Conservation (phyloP, 345 rosid species). For the Hibiscus mutabilis region DNA sequence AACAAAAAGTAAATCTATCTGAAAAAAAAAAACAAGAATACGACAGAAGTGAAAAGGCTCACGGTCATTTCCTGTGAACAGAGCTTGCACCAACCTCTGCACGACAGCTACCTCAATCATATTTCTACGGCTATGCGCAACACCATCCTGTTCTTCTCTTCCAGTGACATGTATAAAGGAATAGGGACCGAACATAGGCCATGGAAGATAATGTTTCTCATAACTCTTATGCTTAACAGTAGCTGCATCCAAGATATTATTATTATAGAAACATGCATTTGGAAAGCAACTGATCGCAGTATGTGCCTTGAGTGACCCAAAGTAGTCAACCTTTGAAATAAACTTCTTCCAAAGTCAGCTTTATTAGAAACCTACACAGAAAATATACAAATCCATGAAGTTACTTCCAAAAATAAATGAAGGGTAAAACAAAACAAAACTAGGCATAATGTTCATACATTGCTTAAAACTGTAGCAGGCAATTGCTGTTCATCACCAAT, state of each 20-base stretch:
- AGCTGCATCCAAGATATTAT: slow-evolving; percentile 37
- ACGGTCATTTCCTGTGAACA: not conserved
- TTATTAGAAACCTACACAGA: slow-evolving; percentile 24
- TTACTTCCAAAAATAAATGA: not conserved
- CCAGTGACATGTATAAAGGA: slow-evolving; percentile 40
- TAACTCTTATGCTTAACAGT: slow-evolving; percentile 28
- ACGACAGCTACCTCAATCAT: slow-evolving; percentile 40
- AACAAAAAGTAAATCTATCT: not conserved
- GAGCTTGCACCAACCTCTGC: slow-evolving; percentile 22
- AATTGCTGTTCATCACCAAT: slow-evolving; percentile 49
- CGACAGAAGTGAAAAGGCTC: not conserved
- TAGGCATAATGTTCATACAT: slow-evolving; percentile 19
- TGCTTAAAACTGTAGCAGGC: slow-evolving; percentile 42
- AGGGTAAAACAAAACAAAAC: not conserved
- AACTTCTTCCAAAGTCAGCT: slow-evolving; percentile 59
- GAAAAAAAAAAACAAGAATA: not conserved
- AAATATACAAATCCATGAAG: not conserved
- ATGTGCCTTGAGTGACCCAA: slow-evolving; percentile 41
- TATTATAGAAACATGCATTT: slow-evolving; percentile 36
- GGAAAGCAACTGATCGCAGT: slow-evolving; percentile 55
- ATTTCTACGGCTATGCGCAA: slow-evolving; percentile 25
- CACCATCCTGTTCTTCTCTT: slow-evolving; percentile 25
- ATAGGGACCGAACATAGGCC: slow-evolving; percentile 41
- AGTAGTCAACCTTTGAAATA: slow-evolving; percentile 48
- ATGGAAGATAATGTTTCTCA: slow-evolving; percentile 23